Conservation (phyloP, 2,329 filamentous ascomycete species). For the Dactylellina sp. region DNA sequence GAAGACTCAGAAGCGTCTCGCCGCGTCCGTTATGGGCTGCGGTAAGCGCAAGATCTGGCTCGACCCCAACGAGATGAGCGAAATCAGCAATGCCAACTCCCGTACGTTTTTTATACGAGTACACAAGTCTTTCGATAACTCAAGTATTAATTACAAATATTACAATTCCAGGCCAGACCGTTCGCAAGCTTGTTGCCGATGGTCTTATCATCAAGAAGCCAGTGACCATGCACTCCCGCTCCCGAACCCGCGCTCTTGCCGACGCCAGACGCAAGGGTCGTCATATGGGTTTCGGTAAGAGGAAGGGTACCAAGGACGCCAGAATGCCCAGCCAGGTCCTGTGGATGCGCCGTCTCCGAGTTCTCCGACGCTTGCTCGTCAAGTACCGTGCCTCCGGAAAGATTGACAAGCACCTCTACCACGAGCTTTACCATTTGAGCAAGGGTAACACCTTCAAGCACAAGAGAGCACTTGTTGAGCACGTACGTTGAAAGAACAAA, state of each 20-base stretch:
- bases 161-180: slow-evolving; percentile 83
- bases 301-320: slow-evolving; percentile 99
- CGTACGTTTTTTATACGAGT: slow-evolving; percentile 66
- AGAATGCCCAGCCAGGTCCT: slow-evolving; percentile 97
- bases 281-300: slow-evolving; percentile 99
- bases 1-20: slow-evolving; percentile 99
- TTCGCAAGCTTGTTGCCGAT: slow-evolving; percentile 99
- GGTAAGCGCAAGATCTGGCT: slow-evolving; percentile 99
- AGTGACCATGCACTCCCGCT: slow-evolving; percentile 99
- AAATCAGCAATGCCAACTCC: slow-evolving; percentile 99
- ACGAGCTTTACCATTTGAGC: slow-evolving; percentile 99
- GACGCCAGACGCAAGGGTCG: slow-evolving; percentile 93
- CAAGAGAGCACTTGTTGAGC: slow-evolving; percentile 99
- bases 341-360: slow-evolving; percentile 99
- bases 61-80: slow-evolving; percentile 98
- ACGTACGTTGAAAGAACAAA: slow-evolving; percentile 93
- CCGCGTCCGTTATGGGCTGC: slow-evolving; percentile 97
- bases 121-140: too few species aligned
- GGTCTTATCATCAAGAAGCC: slow-evolving; percentile 99
- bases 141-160: too few species aligned
- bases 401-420: slow-evolving; percentile 99
- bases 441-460: slow-evolving; percentile 99
- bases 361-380: slow-evolving; percentile 98
- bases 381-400: slow-evolving; percentile 99
- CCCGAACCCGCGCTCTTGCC: slow-evolving; percentile 93